Conservation (phyloP, 2,329 filamentous ascomycete genomes). For the Chrysoporthe deuterocubensis region DNA sequence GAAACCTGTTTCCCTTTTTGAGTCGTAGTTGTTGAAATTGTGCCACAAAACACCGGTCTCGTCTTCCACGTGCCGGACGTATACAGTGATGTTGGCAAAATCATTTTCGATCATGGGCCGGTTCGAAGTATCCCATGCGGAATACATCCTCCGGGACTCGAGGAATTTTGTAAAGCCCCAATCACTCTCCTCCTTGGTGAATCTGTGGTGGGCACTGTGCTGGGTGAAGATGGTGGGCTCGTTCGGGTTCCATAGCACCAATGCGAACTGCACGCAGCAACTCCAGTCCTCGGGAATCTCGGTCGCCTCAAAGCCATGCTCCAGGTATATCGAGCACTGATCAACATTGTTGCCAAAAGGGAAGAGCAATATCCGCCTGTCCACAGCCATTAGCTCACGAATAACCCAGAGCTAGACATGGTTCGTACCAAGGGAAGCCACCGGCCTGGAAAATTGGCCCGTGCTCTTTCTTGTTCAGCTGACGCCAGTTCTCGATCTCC, state of each 20-base stretch:
- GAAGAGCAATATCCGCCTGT: slow-evolving; percentile 91
- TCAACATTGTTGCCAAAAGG: slow-evolving; percentile 94
- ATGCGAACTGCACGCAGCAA: slow-evolving; percentile 91
- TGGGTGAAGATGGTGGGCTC: slow-evolving; percentile 85
- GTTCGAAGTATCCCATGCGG: slow-evolving; percentile 70
- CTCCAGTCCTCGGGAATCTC: slow-evolving; percentile 91
- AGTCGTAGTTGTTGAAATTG: slow-evolving; percentile 93
- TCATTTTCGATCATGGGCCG: slow-evolving; percentile 80
- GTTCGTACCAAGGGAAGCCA: slow-evolving; percentile 79
- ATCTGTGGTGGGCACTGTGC: slow-evolving; percentile 88
- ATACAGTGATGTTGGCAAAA: slow-evolving; percentile 78
- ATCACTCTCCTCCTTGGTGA: slow-evolving; percentile 94
- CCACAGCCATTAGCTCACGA: slow-evolving; percentile 31
- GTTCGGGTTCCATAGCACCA: slow-evolving; percentile 93
- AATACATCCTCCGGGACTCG: slow-evolving; percentile 85
- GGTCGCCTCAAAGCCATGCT: slow-evolving; percentile 82
- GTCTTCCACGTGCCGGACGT: slow-evolving; percentile 80
- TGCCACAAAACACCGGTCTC: slow-evolving; percentile 90
- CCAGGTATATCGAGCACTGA: slow-evolving; percentile 91
- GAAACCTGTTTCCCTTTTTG: slow-evolving; percentile 98
- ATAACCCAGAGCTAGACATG: not conserved
- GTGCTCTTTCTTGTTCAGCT: slow-evolving; percentile 77
- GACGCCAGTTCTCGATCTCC: slow-evolving; percentile 84
- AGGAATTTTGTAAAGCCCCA: slow-evolving; percentile 99
- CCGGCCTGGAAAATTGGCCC: slow-evolving; percentile 86